Evolutionary conservation across 805 yeast genomes (phyloP), one percentile per base, ranked within the genome.

Genomic region (Sungouiozyma intestinalis): DNA sequence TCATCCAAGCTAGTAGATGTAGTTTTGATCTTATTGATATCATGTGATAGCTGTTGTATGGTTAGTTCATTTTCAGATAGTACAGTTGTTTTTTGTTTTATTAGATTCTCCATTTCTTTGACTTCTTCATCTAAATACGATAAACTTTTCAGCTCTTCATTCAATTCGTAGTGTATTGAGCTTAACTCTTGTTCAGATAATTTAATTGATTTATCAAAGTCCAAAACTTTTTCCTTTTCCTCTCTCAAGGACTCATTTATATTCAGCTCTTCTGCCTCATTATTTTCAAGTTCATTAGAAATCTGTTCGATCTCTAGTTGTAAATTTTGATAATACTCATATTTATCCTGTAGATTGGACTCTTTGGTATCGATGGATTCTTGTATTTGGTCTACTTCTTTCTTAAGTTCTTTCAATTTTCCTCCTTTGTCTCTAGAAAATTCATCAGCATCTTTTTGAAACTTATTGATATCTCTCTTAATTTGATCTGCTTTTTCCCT

Each of bases 381-480:
- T 0, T 65, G 53, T 3, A 81, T 58, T 6, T 53, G 48, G 9
- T 56, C 53, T 18, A 81, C 68, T 46, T 82, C 86, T 4, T 53
- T 46, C 48, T 75, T 72, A 35, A 83, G 64, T 52, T 82, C 76
- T 39, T 75, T 76, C 45, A 94, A 67, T 58, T 90, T 94, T 1
- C 81, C 73, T 1, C 88, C 85, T 51, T 87, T 88, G 58, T 94
- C 82, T 36, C 66, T 66, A 45, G 74, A 76, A 57, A 87, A 90
- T 52, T 92, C 97, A 40, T 72, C 68, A 66, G 87, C 84, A 58
- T 92, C 97, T 15, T 66, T 72, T 54, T 83, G 84, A 41, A 84
- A 78, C 6, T 57, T 56, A 3, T 52, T 49, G n/a, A 43, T 39
- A 11, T 36, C 40, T 7, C 6, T 14, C 19, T 18, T 38, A 7